These are phyloP conservation scores for Tulasnella sp. DNA, from an alignment of 768 basidiomycete species.

Conservation along the genomic window DNA sequence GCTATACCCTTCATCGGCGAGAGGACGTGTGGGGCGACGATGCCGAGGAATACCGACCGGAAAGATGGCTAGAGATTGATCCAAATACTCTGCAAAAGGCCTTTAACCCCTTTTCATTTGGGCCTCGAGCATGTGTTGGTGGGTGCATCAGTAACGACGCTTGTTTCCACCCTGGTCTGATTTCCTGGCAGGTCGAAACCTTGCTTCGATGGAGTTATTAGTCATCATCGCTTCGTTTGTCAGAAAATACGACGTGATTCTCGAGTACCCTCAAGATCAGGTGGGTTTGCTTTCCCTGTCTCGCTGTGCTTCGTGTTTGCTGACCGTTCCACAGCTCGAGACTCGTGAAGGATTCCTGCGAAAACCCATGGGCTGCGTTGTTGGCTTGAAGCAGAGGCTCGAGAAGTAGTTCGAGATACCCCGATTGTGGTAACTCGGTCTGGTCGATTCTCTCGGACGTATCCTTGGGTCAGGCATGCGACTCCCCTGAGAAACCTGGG, in stretches of 20 bases:
- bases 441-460: background rate
- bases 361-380: conserved; percentile 73
- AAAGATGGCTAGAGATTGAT: conserved; percentile 64
- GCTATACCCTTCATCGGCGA: conserved; percentile 82
- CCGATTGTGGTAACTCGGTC: background rate
- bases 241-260: conserved; percentile 72
- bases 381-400: conserved; percentile 68
- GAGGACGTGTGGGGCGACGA: conserved; percentile 76
- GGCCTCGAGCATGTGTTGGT: conserved; percentile 84
- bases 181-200: conserved; percentile 49
- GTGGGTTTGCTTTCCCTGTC: conserved; percentile 47
- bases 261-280: conserved; percentile 60
- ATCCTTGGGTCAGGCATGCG: background rate
- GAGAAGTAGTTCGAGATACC: background rate
- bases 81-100: conserved; percentile 62
- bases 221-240: conserved; percentile 82
- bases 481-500: too few species aligned
- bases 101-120: conserved; percentile 86
- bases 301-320: conserved; percentile 34
- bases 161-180: background rate
- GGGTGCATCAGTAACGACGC: conserved; percentile 41
- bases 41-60: conserved; percentile 58
- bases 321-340: conserved; percentile 54
- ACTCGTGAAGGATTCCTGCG: conserved; percentile 86
- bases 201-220: conserved; percentile 76